Evolutionary conservation across 176 grass and related monocot species (phyloP).

Genomic region (Typha latifolia): DNA sequence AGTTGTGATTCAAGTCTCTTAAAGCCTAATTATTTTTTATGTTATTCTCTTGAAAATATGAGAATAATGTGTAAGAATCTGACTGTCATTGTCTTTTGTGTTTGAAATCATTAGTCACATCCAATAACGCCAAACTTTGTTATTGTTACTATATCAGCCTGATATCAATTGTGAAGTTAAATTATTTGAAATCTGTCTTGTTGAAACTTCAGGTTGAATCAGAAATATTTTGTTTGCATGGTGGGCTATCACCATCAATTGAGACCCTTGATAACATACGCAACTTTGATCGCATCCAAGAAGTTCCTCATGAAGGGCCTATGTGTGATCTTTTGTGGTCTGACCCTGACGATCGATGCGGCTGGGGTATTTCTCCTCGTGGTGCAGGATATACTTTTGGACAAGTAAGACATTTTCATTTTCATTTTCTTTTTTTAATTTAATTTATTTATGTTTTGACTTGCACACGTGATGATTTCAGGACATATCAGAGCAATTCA

Average conservation of each 20-base stretch:
- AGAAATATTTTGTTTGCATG: slow-evolving; percentile 97
- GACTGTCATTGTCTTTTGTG: too few relatives aligned
- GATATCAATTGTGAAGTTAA: too few relatives aligned
- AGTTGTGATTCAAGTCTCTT: not conserved
- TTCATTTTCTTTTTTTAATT: not conserved
- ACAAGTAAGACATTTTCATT: slow-evolving; percentile 38
- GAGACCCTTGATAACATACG: slow-evolving; percentile 93
- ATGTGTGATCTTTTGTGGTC: slow-evolving; percentile 99
- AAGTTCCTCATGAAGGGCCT: slow-evolving; percentile 96
- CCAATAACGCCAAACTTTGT: not conserved
- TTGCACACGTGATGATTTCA: slow-evolving; percentile 25
- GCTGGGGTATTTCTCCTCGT: slow-evolving; percentile 96
- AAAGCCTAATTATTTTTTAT: too few relatives aligned
- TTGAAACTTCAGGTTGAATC: slow-evolving; percentile 62
- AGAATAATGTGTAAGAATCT: too few relatives aligned
- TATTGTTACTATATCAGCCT: not conserved
- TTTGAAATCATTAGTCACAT: too few relatives aligned
- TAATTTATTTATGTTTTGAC: slow-evolving; percentile 6
- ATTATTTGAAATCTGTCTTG: not conserved
- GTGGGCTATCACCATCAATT: slow-evolving; percentile 87
- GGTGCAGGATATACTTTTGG: slow-evolving; percentile 96
- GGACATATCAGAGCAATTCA: slow-evolving; percentile 99
- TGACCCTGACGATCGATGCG: slow-evolving; percentile 89
- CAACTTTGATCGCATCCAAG: slow-evolving; percentile 86
- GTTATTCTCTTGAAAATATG: too few relatives aligned